Base-by-base conservation (phyloP, 305 asterid genomes). In the Fraxinus baroniana region DNA sequence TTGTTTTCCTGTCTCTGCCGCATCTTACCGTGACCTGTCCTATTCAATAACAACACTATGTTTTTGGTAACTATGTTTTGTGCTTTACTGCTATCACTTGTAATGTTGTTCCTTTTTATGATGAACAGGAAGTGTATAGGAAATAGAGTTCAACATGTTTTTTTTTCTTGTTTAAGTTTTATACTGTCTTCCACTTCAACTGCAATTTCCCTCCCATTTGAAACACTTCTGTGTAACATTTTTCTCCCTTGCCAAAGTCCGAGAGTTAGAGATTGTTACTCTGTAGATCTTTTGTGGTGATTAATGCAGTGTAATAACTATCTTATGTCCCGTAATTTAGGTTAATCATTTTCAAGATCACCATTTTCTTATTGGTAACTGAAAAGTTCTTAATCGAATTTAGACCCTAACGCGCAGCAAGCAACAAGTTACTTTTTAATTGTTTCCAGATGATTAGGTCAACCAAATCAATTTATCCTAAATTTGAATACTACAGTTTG, bases 51-150 rank as follows among this genome's bases (percentile, higher is more conserved):
- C 72, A 62, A 62, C 30, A 62, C 72, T 18, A 6, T 62, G 72
- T 60, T 28, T 4, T 4, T 44, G 36, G 60, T 76, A 44, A 41
- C 33, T 26, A 57, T 22, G 6, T 15, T 76, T 30, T 32, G 64
- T 81, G 81, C 20, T 70, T 60, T 33, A 80, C 36, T 33, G 37
- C 15, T 0, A 9, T n/a, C 24, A 32, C 74, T 49, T 75, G 66
- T 7, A 15, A 52, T 71, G 78, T 64, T 74, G 36, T 55, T 62
- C 74, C 52, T 75, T 62, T 75, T 71, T 46, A 28, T 76, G 77
- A 20, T 70, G 28, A 18, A 60, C 41, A 78, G 36, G 26, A 36
- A 49, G 76, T 49, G 52, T 77, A 13, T 10, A 17, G 57, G 74
- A 52, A 18, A 76, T 39, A 17, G 20, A n/a, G 36, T 62, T 22